phyloP scores from a whole-genome alignment of 2,329 filamentous ascomycete species.

The Aspergillus ustus region DNA sequence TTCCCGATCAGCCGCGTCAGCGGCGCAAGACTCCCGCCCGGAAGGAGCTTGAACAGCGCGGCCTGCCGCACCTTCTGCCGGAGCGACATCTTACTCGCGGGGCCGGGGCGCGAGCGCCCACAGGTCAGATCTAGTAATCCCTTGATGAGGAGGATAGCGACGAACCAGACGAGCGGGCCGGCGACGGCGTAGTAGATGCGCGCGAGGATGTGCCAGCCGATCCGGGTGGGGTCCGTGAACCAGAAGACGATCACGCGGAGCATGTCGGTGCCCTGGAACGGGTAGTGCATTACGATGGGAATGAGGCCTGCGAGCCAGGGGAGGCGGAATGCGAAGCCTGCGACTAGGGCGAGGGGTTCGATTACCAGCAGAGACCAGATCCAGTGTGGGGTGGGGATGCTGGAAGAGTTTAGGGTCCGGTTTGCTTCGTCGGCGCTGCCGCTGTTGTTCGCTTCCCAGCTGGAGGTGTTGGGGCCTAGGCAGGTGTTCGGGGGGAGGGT shows the following conservation, averaged over 20 bases:
- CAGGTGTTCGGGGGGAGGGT: conserved; percentile 55
- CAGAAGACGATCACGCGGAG: conserved; percentile 11
- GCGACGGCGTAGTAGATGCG: conserved; percentile 9
- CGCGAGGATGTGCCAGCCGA: conserved; percentile 6
- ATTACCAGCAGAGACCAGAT: neutral
- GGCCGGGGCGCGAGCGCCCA: neutral
- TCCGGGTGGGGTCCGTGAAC: conserved; percentile 2
- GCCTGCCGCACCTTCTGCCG: conserved; percentile 9
- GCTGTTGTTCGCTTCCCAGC: conserved; percentile 55
- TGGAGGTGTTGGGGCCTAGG: conserved; percentile 62
- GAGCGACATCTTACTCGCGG: neutral
- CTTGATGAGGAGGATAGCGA: neutral
- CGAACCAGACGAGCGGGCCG: conserved; percentile 4
- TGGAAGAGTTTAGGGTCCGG: neutral
- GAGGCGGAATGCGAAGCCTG: neutral
- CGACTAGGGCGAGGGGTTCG: neutral
- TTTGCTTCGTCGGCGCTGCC: neutral
- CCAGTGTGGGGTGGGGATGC: neutral
- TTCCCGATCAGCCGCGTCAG: conserved; percentile 5
- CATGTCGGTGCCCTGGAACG: neutral
- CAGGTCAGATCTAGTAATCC: neutral
- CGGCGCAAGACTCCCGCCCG: neutral
- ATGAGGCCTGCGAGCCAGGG: conserved; percentile 9
- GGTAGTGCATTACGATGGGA: conserved; percentile 9
- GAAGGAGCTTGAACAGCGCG: conserved; percentile 6